Evolutionary conservation across 1,139 yeast genomes (phyloP).

Genomic region (Yamadazyma blattariae): DNA sequence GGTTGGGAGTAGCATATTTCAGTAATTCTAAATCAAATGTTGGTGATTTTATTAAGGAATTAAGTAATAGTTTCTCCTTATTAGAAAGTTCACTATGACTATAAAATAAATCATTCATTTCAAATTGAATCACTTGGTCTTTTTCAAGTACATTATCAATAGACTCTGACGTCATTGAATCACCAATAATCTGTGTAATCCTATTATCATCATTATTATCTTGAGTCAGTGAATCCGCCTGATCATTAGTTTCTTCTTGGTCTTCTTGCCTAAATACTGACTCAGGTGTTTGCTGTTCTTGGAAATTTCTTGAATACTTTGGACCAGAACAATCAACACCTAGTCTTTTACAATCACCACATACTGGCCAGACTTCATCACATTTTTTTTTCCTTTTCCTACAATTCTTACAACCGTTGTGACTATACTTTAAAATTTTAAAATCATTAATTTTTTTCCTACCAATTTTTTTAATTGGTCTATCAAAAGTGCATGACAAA

Average conservation of each 20-base stretch:
- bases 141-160: no score
- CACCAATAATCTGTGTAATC: no score
- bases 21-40: conserved; percentile 11
- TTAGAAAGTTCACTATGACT: conserved; percentile 7
- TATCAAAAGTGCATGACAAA: conserved; percentile 10
- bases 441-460: conserved; percentile 10
- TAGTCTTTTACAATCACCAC: conserved; percentile 49
- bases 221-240: no score
- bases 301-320: no score
- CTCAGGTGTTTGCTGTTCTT: no score
- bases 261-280: no score
- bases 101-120: conserved; percentile 9
- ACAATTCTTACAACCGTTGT: conserved; percentile 60
- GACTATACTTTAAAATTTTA: conserved; percentile 13
- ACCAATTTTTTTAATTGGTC: conserved; percentile 14
- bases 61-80: conserved; percentile 15
- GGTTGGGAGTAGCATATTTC: no score
- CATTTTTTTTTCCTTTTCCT: conserved; percentile 62
- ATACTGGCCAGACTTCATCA: conserved; percentile 54
- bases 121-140: conserved; percentile 2
- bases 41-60: conserved; percentile 13
- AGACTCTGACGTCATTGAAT: no score
- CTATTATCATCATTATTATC: no score
- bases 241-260: no score
- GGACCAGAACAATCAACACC: conserved; percentile 35